Conservation (phyloP, 306 rosid species). For the Potentilla sterilis region DNA sequence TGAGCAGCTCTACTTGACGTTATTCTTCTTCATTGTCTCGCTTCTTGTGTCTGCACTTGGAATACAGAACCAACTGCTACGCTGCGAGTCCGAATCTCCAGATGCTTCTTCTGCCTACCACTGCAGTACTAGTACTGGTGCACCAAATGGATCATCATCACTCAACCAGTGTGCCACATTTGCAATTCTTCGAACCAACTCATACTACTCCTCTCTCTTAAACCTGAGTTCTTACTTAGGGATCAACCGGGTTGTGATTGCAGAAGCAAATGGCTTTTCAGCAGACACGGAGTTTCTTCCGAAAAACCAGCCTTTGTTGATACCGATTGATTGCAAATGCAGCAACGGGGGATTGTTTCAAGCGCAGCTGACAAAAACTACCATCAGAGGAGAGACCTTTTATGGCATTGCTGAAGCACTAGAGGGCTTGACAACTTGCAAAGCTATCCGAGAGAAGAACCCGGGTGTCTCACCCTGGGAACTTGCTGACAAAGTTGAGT, state of each 20-base stretch:
- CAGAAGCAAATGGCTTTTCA: constrained; percentile 67
- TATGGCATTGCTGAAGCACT: constrained; percentile 58
- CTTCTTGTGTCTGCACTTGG: constrained; percentile 45
- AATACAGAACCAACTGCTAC: constrained; percentile 36
- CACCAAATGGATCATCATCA: constrained; percentile 27
- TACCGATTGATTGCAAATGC: constrained; percentile 78
- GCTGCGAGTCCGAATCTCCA: constrained; percentile 45
- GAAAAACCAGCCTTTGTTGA: constrained; percentile 51
- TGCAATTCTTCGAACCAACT: constrained; percentile 60
- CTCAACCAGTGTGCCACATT: constrained; percentile 56
- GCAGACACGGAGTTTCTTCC: constrained; percentile 59
- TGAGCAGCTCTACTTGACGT: constrained; percentile 36
- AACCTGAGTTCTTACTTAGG: constrained; percentile 76
- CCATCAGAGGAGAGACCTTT: constrained; percentile 67
- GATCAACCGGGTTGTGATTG: constrained; percentile 43
- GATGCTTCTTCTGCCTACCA: constrained; percentile 50
- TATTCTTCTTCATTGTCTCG: constrained; percentile 43
- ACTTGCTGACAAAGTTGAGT: constrained; percentile 36
- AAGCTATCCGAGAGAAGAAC: constrained; percentile 58
- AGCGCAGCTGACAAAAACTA: constrained; percentile 52
- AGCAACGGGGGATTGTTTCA: constrained; percentile 52
- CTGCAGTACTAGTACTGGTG: constrained; percentile 32
- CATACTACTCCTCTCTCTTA: constrained; percentile 63
- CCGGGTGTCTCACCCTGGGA: constrained; percentile 53
- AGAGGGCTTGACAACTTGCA: constrained; percentile 73